Evolutionary conservation across 768 basidiomycete species (phyloP).

Genomic region (Auriscalpium microsporum): DNA sequence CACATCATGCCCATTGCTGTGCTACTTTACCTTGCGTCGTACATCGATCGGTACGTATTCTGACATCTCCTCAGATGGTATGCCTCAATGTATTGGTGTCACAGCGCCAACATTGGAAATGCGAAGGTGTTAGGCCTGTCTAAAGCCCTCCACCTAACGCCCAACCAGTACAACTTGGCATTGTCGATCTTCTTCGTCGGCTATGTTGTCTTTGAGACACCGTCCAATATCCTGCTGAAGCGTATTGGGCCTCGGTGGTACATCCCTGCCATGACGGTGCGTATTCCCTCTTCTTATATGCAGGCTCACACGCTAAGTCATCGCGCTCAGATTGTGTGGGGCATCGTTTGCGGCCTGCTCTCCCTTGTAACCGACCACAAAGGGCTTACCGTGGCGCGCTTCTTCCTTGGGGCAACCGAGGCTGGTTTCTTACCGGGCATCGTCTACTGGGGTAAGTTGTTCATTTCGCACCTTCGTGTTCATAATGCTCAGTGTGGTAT

Average conservation of each 20-base stretch:
- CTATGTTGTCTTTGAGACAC: slow-evolving; percentile 20
- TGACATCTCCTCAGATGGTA: background rate
- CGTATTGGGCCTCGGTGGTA: slow-evolving; percentile 11
- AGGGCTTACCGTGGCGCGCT: slow-evolving; percentile 18
- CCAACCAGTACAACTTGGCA: slow-evolving; percentile 9
- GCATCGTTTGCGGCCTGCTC: slow-evolving; percentile 22
- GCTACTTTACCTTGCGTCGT: slow-evolving; percentile 8
- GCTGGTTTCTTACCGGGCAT: slow-evolving; percentile 33
- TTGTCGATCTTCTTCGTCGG: slow-evolving; percentile 14
- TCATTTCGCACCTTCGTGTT: background rate
- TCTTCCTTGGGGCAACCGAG: slow-evolving; percentile 26
- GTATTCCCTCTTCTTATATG: background rate
- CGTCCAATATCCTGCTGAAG: slow-evolving; percentile 20
- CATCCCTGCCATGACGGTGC: slow-evolving; percentile 2
- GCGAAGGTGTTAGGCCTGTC: slow-evolving; percentile 23
- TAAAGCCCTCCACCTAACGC: slow-evolving; percentile 15
- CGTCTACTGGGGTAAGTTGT: slow-evolving; percentile 21
- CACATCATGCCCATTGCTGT: slow-evolving; percentile 12
- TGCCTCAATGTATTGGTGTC: background rate
- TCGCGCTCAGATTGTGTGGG: slow-evolving; percentile 21
- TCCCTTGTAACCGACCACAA: slow-evolving; percentile 18
- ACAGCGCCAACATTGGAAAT: slow-evolving; percentile 26
- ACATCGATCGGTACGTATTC: slow-evolving; percentile 5
- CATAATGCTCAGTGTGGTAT: background rate
- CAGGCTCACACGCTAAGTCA: background rate